Evolutionary conservation across 768 basidiomycete genomes (phyloP).

Genomic region (Boletus sp.): DNA sequence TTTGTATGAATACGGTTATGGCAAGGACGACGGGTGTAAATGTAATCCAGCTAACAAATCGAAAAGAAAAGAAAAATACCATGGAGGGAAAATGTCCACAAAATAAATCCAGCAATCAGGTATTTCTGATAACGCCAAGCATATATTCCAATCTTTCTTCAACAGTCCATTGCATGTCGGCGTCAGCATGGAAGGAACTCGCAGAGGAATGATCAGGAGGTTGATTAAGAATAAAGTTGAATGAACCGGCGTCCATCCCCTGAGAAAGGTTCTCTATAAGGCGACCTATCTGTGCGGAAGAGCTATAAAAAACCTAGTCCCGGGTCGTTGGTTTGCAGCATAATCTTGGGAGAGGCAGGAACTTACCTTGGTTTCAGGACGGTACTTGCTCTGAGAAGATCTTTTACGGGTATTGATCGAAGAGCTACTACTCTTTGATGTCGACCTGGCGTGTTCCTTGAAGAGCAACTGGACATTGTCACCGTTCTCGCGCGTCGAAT

Average conservation of each 20-base stretch:
- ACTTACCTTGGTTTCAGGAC: constrained; percentile 83
- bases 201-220: constrained; percentile 54
- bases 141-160: constrained; percentile 77
- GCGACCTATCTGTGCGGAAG: constrained; percentile 75
- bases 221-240: constrained; percentile 62
- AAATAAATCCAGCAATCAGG: constrained; percentile 31
- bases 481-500: constrained; percentile 48
- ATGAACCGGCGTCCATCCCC: constrained; percentile 79
- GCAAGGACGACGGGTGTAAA: constrained; percentile 21
- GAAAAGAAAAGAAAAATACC: constrained; percentile 2
- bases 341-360: constrained; percentile 7
- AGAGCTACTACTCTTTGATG: constrained; percentile 62
- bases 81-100: constrained; percentile 12
- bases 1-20: constrained; percentile 34
- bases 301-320: constrained; percentile 39
- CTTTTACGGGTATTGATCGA: constrained; percentile 65
- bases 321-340: constrained; percentile 8
- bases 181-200: constrained; percentile 59
- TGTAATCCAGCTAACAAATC: constrained; percentile 18
- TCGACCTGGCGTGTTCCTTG: constrained; percentile 69
- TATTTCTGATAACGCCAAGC: constrained; percentile 43
- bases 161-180: constrained; percentile 65
- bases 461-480: constrained; percentile 67
- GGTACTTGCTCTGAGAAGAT: constrained; percentile 47
- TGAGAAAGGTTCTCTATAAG: constrained; percentile 82